phyloP scores from a whole-genome alignment of 2,329 filamentous ascomycete genomes.

The Rhynchosporium secalis region DNA sequence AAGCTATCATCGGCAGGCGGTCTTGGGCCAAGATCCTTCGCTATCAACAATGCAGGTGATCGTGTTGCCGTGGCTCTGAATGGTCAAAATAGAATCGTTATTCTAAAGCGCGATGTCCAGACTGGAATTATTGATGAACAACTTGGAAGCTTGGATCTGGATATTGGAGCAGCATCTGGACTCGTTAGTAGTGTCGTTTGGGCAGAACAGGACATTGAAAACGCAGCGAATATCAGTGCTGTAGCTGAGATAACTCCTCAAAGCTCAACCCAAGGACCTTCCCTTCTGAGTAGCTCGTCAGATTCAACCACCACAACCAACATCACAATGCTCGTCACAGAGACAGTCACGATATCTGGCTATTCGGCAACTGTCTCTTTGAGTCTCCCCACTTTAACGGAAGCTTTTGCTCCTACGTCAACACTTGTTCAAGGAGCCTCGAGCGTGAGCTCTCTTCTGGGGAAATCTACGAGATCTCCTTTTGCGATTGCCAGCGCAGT shows the following conservation, averaged over 20 bases:
- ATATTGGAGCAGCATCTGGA: neutral
- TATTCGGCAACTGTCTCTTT: too few species aligned
- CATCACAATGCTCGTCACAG: too few species aligned
- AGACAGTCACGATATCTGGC: too few species aligned
- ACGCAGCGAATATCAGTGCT: neutral
- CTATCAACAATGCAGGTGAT: conserved; percentile 44
- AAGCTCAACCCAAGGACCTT: neutral
- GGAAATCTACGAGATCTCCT: too few species aligned
- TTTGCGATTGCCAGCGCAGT: too few species aligned
- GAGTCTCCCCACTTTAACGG: too few species aligned
- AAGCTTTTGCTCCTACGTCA: too few species aligned
- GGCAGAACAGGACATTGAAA: neutral
- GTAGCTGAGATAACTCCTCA: neutral
- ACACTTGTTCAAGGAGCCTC: too few species aligned
- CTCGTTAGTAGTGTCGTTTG: conserved; percentile 15
- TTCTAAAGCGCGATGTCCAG: conserved; percentile 6
- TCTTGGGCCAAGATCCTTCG: conserved; percentile 45
- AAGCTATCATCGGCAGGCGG: conserved; percentile 47
- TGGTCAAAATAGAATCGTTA: neutral
- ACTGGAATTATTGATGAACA: neutral
- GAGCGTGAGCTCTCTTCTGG: too few species aligned
- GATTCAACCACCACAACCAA: neutral
- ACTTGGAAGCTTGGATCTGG: conserved; percentile 39
- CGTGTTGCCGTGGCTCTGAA: conserved; percentile 39
- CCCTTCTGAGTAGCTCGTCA: neutral